Conservation (phyloP, 2,329 filamentous ascomycete genomes). For the Cytospora piceae region DNA sequence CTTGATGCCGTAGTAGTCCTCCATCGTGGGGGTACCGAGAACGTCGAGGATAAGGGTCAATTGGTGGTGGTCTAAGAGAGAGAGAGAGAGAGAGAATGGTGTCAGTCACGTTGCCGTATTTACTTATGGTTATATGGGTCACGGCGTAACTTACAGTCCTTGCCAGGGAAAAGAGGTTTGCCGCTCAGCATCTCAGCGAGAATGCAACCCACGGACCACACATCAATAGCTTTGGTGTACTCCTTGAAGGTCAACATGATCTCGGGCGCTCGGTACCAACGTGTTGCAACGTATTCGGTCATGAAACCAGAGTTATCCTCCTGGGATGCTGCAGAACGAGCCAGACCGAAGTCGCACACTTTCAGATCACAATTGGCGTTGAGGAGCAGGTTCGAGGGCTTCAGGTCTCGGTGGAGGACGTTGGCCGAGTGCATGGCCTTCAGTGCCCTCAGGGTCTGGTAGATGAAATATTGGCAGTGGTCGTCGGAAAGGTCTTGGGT, state of each 20-base stretch:
- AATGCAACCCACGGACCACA: constrained; percentile 98
- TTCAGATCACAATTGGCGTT: constrained; percentile 99
- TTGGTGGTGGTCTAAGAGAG: constrained; percentile 83
- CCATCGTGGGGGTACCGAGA: constrained; percentile 97
- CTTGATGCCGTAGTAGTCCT: constrained; percentile 99
- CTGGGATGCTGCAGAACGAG: constrained; percentile 91
- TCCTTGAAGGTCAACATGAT: constrained; percentile 99
- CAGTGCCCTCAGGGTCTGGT: constrained; percentile 94
- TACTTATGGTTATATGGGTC: background rate
- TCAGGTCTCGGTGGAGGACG: constrained; percentile 94
- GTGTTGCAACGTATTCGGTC: constrained; percentile 99
- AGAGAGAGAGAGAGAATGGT: constrained; percentile 3
- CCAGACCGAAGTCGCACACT: constrained; percentile 97
- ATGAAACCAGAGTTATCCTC: constrained; percentile 99
- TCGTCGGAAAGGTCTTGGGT: constrained; percentile 98
- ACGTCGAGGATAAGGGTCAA: constrained; percentile 96
- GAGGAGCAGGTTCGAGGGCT: constrained; percentile 93
- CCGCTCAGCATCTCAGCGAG: constrained; percentile 98
- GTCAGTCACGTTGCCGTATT: constrained; percentile 25
- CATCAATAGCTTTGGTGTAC: constrained; percentile 99
- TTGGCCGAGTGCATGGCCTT: constrained; percentile 99
- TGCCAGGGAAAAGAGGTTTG: constrained; percentile 96
- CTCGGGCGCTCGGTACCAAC: constrained; percentile 98
- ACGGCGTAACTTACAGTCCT: constrained; percentile 75
- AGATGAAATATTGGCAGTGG: constrained; percentile 99